Base-by-base conservation (phyloP, 257 asterid species). In the Rubia yunnanensis region DNA sequence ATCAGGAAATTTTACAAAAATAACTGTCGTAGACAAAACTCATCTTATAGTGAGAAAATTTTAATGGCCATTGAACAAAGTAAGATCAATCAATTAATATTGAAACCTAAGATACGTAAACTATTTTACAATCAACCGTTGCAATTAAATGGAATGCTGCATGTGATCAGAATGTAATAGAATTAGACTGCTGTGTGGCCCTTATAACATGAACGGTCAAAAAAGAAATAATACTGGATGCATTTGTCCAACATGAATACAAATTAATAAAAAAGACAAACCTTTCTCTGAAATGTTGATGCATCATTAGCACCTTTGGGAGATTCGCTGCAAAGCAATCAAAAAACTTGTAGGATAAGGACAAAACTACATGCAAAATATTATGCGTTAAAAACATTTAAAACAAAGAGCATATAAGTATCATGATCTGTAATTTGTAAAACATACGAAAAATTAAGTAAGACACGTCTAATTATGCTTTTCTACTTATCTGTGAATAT, bases 271-370 rank as follows among this genome's bases (percentile, higher is more conserved):
- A 63, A 72, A 69, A 60, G 65, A 69, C 86, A 72, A 79, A 94
- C 99, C 99, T 94, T 94, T 73, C 97, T 90, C 76, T 94, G 99
- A 78, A 90, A 90, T 27, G 99, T 89, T 14, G 99, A 94, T 62
- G 96, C 99, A 78, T 94, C 99, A 76, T 88, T 83, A 52, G 91
- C 97, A 78, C 99, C 99, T 86, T 90, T 94, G 18, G 99, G 96
- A 67, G 97, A 90, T 81, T 94, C 99, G 74, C 99, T 94, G 96
- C 87, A 77, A 63, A 68, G 57, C 53, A 75, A 60, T 68, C 62
- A 64, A 71, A 76, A 44, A 48, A 73, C 59, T 28, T 52, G 48
- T 26, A 57, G 53, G 58, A 50, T 28, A 53, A 56, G 36, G 36
- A 67, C 56, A 75, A 49, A 20, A 36, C 35, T 39, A 46, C 63